Percentiles rank a stretch among this genome's conserved stretches.
phyloP scores from a whole-genome alignment of 495 filamentous ascomycete genomes.

The Hamigera avellanea region DNA sequence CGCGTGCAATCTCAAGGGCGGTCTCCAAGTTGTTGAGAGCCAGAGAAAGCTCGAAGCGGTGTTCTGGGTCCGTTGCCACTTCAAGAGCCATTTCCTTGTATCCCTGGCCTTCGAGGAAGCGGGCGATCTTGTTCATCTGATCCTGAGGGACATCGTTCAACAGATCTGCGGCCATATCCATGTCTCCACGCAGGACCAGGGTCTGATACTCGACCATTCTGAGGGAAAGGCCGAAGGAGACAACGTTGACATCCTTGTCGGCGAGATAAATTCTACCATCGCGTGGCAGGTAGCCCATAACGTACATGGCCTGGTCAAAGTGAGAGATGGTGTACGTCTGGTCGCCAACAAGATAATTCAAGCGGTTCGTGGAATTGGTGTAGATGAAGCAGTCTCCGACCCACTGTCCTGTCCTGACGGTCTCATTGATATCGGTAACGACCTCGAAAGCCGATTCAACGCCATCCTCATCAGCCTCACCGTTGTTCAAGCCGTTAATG shows the following conservation, averaged over 20 bases:
- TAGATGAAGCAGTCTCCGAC: constrained; percentile 98
- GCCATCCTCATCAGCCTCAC: constrained; percentile 83
- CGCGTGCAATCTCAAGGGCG: constrained; percentile 71
- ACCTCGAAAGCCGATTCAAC: constrained; percentile 96
- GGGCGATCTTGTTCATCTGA: constrained; percentile 93
- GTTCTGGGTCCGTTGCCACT: constrained; percentile 91
- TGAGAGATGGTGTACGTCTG: constrained; percentile 98
- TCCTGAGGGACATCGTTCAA: constrained; percentile 73
- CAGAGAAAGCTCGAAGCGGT: constrained; percentile 90
- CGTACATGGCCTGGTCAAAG: constrained; percentile 90
- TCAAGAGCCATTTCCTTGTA: constrained; percentile 92
- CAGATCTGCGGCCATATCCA: constrained; percentile 81
- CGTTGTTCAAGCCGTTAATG: constrained; percentile 65
- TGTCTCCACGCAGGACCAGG: constrained; percentile 84
- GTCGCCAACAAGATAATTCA: constrained; percentile 97
- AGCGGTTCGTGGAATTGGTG: constrained; percentile 88
- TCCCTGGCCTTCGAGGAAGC: constrained; percentile 95
- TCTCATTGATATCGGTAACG: constrained; percentile 89
- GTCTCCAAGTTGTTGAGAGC: constrained; percentile 71
- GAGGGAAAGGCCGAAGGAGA: constrained; percentile 83
- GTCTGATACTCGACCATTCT: constrained; percentile 98
- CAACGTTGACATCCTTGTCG: constrained; percentile 88
- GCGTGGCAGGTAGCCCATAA: constrained; percentile 87
- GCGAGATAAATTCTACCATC: constrained; percentile 88
- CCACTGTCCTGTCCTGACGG: constrained; percentile 92